phyloP scores from a whole-genome alignment of 2,329 filamentous ascomycete genomes.

The Gliomastix tumulicola region DNA sequence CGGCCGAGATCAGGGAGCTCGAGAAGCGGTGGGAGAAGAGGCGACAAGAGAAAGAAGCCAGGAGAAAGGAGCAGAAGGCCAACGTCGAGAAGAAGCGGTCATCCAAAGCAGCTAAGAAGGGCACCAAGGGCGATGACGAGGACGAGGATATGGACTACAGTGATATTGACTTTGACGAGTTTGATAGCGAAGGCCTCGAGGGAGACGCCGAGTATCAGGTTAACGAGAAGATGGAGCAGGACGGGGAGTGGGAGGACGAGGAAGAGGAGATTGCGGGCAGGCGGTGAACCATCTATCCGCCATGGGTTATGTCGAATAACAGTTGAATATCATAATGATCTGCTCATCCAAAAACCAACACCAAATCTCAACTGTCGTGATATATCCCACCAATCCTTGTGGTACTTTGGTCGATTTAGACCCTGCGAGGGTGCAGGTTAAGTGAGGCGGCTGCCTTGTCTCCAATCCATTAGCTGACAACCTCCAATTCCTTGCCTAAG shows the following conservation, averaged over 20 bases:
- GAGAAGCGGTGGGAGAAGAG: slow-evolving; percentile 78
- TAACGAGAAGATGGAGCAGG: slow-evolving; percentile 41
- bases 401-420: too few species aligned
- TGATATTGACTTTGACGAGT: slow-evolving; percentile 37
- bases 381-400: too few species aligned
- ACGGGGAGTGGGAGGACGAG: slow-evolving; percentile 46
- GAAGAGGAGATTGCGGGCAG: slow-evolving; percentile 26
- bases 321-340: too few species aligned
- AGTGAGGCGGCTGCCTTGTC: too few species aligned
- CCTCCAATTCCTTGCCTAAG: too few species aligned
- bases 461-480: too few species aligned
- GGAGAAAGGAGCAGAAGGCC: slow-evolving; percentile 76
- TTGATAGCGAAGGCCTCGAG: slow-evolving; percentile 43
- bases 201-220: slow-evolving; percentile 42
- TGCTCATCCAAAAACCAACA: too few species aligned
- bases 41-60: slow-evolving; percentile 71
- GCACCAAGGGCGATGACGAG: slow-evolving; percentile 27
- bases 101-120: slow-evolving; percentile 31
- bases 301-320: too few species aligned
- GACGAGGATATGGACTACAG: slow-evolving; percentile 33
- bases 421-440: too few species aligned
- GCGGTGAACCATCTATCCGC: not conserved
- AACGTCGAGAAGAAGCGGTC: slow-evolving; percentile 82
- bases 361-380: too few species aligned
- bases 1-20: slow-evolving; percentile 67